Conservation (phyloP, 352 stramenopile genomes). For the Phytophthora crassamura region DNA sequence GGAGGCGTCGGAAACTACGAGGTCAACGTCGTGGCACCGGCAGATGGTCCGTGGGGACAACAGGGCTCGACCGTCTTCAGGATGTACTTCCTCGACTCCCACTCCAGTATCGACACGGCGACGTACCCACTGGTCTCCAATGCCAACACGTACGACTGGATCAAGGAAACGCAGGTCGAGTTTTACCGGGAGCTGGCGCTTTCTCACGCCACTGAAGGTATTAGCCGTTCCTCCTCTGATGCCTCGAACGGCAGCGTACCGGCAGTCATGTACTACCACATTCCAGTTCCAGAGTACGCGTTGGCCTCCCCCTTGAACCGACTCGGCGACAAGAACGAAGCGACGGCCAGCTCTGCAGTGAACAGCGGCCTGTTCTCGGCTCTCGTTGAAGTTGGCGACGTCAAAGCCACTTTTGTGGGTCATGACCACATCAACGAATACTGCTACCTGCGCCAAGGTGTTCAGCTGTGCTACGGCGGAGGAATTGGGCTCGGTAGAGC, state of each 20-base stretch:
- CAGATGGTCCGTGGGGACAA: slow-evolving; percentile 43
- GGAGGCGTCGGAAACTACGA: slow-evolving; percentile 75
- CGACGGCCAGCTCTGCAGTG: slow-evolving; percentile 31
- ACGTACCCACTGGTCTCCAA: slow-evolving; percentile 40
- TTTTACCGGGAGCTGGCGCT: slow-evolving; percentile 48
- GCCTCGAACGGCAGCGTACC: slow-evolving; percentile 25
- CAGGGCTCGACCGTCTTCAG: slow-evolving; percentile 48
- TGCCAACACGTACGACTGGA: slow-evolving; percentile 47
- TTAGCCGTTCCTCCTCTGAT: slow-evolving; percentile 12
- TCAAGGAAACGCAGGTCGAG: slow-evolving; percentile 54
- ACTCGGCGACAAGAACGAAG: slow-evolving; percentile 42
- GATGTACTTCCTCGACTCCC: slow-evolving; percentile 81
- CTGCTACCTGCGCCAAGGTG: slow-evolving; percentile 49
- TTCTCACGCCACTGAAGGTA: slow-evolving; percentile 20
- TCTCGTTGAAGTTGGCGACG: slow-evolving; percentile 51
- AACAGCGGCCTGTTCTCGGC: slow-evolving; percentile 49
- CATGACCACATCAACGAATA: slow-evolving; percentile 75
- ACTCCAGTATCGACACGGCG: slow-evolving; percentile 36
- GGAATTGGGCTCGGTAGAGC: slow-evolving; percentile 50
- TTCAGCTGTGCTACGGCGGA: slow-evolving; percentile 68
- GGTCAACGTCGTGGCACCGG: slow-evolving; percentile 52
- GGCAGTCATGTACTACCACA: slow-evolving; percentile 73
- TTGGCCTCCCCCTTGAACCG: slow-evolving; percentile 30
- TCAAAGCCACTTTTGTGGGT: slow-evolving; percentile 49
- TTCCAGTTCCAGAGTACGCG: slow-evolving; percentile 59